Conservation (phyloP, 306 rosid species). For the Calophaca sinica region DNA sequence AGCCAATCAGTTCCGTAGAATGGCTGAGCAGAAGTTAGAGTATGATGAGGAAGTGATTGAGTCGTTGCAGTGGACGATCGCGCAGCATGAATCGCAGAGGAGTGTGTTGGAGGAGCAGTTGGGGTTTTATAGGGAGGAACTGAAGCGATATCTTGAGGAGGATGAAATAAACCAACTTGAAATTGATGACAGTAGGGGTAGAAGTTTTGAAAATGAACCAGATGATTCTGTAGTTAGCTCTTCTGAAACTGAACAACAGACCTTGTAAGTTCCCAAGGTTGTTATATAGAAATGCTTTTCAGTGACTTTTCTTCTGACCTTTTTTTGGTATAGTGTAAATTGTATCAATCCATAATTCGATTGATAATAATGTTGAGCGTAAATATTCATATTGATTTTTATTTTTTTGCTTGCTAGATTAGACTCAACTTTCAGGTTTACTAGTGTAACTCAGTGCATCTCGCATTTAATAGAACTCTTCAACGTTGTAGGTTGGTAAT, state of each 20-base stretch:
- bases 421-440: constrained; percentile 32
- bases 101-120: constrained; percentile 52
- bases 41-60: constrained; percentile 59
- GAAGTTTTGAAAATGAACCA: neutral
- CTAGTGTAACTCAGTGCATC: constrained; percentile 2
- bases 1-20: constrained; percentile 64
- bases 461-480: neutral
- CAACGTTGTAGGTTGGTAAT: constrained; percentile 4
- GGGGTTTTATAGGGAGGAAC: constrained; percentile 47
- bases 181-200: neutral
- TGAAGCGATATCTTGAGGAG: constrained; percentile 39
- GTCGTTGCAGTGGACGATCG: constrained; percentile 54
- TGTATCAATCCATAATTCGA: constrained; percentile 30
- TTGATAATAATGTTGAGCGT: constrained; percentile 33
- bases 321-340: constrained; percentile 47
- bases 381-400: neutral
- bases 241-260: constrained; percentile 38
- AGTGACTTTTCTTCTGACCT: constrained; percentile 21
- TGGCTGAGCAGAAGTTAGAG: constrained; percentile 66
- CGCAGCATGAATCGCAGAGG: constrained; percentile 51
- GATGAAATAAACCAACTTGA: constrained; percentile 48
- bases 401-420: constrained; percentile 4
- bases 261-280: constrained; percentile 48
- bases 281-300: constrained; percentile 32
- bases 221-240: constrained; percentile 39